phyloP scores from a whole-genome alignment of 345 rosid genomes.

The Toxicodendron radicans region DNA sequence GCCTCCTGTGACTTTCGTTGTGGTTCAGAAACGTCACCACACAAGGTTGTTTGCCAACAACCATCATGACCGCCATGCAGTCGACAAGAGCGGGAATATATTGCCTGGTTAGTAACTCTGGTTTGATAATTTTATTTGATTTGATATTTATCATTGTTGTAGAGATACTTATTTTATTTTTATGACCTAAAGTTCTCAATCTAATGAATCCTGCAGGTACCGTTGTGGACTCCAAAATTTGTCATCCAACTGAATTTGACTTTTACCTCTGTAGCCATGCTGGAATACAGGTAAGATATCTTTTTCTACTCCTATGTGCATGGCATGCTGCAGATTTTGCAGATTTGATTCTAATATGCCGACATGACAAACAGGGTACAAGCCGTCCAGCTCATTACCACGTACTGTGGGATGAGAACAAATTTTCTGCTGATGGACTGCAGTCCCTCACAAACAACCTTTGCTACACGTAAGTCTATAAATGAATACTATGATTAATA shows the following conservation, averaged over 20 bases:
- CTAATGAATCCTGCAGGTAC: constrained; percentile 51
- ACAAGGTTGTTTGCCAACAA: constrained; percentile 92
- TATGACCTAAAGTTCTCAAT: not conserved
- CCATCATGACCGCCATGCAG: constrained; percentile 66
- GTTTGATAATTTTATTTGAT: not conserved
- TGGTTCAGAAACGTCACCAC: constrained; percentile 99
- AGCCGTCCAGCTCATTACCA: constrained; percentile 99
- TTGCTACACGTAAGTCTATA: constrained; percentile 77
- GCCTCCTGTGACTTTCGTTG: constrained; percentile 98
- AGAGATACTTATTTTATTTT: not conserved
- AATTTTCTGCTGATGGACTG: constrained; percentile 87
- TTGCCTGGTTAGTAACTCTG: constrained; percentile 60
- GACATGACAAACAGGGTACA: constrained; percentile 60
- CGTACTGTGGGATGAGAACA: constrained; percentile 98
- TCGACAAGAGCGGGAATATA: constrained; percentile 91
- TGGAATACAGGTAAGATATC: constrained; percentile 72
- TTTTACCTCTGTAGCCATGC: constrained; percentile 98
- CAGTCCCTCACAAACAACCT: constrained; percentile 92
- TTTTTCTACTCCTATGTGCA: not conserved
- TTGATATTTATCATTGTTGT: not conserved
- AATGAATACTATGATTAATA: no score
- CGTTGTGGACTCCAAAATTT: constrained; percentile 95
- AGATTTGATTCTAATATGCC: not conserved
- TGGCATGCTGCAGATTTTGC: not conserved
- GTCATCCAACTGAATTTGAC: constrained; percentile 98